Conservation (phyloP, 345 rosid genomes). For the Clausena lansium region DNA sequence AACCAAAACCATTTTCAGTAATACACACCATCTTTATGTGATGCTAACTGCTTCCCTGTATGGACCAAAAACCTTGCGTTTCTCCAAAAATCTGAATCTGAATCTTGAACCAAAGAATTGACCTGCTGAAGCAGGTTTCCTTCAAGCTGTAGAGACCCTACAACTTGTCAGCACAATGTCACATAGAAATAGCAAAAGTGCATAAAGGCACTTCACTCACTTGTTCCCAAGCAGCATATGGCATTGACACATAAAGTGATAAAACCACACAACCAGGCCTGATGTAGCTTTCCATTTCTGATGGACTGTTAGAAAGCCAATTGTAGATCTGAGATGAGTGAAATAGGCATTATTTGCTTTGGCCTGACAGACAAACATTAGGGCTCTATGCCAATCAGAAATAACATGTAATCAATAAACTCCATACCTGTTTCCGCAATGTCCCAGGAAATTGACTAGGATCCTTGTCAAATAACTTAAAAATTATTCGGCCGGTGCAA, state of each 20-base stretch:
- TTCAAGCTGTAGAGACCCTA: constrained; percentile 60
- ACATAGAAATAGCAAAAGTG: neutral
- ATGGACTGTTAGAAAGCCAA: constrained; percentile 90
- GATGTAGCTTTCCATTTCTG: constrained; percentile 95
- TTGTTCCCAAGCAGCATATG: constrained; percentile 62
- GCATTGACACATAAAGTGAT: constrained; percentile 75
- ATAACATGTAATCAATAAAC: constrained; percentile 4
- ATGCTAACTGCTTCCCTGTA: constrained; percentile 64
- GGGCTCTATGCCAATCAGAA: neutral
- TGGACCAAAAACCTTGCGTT: constrained; percentile 66
- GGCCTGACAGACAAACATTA: neutral
- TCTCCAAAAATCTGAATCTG: constrained; percentile 69
- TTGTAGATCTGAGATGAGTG: constrained; percentile 57
- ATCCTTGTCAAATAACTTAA: constrained; percentile 74
- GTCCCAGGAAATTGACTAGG: constrained; percentile 80
- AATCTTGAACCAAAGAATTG: constrained; percentile 50
- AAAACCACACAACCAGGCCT: constrained; percentile 93
- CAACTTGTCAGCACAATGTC: constrained; percentile 30
- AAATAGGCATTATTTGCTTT: constrained; percentile 7
- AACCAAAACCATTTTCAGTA: neutral
- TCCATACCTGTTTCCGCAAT: constrained; percentile 56
- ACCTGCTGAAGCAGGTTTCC: constrained; percentile 54
- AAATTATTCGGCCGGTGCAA: constrained; percentile 66
- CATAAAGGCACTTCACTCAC: constrained; percentile 46
- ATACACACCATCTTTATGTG: constrained; percentile 65